Conservation (phyloP, 768 basidiomycete genomes). For the Lactarius psammicola region DNA sequence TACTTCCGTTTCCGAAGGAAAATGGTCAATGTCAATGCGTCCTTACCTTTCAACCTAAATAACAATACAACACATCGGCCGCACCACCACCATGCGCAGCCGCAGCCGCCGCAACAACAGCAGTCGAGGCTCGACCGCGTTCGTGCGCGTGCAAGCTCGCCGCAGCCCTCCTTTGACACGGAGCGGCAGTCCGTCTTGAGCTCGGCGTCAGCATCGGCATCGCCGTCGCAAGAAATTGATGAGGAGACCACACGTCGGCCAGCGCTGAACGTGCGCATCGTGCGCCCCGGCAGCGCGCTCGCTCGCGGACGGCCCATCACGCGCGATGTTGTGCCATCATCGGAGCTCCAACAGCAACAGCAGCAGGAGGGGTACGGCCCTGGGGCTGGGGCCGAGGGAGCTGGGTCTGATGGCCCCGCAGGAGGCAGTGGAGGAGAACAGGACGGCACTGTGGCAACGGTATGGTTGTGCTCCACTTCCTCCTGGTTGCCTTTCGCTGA, state of each 20-base stretch:
- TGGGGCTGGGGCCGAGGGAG: background rate
- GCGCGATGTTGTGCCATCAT: background rate
- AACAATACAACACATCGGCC: constrained; percentile 34
- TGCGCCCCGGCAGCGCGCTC: constrained; percentile 30
- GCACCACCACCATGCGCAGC: constrained; percentile 7
- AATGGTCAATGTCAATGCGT: constrained; percentile 68
- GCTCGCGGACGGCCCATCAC: constrained; percentile 28
- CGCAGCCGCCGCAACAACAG: constrained; percentile 32
- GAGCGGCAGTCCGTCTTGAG: constrained; percentile 33
- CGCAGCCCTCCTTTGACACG: constrained; percentile 34
- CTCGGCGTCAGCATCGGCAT: constrained; percentile 35
- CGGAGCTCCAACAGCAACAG: background rate
- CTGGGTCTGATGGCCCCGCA: background rate
- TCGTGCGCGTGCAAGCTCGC: constrained; percentile 31
- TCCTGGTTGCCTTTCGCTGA: background rate
- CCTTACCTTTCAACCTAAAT: constrained; percentile 60
- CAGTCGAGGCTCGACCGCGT: constrained; percentile 6
- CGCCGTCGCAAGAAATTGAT: constrained; percentile 35
- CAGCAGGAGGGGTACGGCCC: background rate
- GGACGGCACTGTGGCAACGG: background rate
- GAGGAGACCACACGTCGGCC: constrained; percentile 34
- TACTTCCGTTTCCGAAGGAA: constrained; percentile 42
- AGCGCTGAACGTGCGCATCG: constrained; percentile 35
- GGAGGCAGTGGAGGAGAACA: background rate
- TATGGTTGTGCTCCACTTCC: background rate